phyloP scores from a whole-genome alignment of 768 basidiomycete genomes.

The Auricularia auricula-judae region DNA sequence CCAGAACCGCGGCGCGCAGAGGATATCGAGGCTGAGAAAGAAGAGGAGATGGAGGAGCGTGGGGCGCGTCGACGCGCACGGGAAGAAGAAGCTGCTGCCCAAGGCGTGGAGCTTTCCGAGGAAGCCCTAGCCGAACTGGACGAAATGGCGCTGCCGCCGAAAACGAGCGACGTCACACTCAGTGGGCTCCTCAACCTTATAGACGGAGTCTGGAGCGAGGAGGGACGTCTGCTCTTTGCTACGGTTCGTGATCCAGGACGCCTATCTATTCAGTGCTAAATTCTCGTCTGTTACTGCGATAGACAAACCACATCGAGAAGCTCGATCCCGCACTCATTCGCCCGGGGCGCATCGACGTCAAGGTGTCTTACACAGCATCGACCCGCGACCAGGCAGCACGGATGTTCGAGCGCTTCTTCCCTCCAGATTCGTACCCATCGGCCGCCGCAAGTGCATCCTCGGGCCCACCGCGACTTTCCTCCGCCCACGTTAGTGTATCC shows the following conservation, averaged over 20 bases:
- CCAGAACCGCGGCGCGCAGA: conserved; percentile 25
- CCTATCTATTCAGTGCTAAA: neutral
- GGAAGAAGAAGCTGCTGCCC: conserved; percentile 1
- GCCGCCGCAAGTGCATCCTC: neutral
- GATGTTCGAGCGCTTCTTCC: conserved; percentile 43
- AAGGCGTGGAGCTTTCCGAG: conserved; percentile 6
- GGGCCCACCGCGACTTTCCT: conserved; percentile 7
- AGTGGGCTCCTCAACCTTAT: conserved; percentile 47
- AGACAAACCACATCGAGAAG: conserved; percentile 48
- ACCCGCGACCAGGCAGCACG: conserved; percentile 34
- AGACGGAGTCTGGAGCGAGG: conserved; percentile 50
- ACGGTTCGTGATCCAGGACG: conserved; percentile 26
- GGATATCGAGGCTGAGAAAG: conserved; percentile 21
- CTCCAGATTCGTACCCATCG: conserved; percentile 8
- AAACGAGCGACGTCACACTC: conserved; percentile 29
- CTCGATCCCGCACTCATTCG: conserved; percentile 45
- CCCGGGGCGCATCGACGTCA: conserved; percentile 46
- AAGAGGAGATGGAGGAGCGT: conserved; percentile 2
- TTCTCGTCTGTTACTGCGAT: neutral
- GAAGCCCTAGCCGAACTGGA: conserved; percentile 13
- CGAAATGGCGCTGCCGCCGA: conserved; percentile 4
- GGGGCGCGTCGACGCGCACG: conserved; percentile 5
- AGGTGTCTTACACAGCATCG: conserved; percentile 39
- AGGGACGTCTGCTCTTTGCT: conserved; percentile 51
- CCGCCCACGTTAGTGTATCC: neutral